Percentiles rank a stretch among this genome's conserved stretches.
phyloP scores from a whole-genome alignment of 495 filamentous ascomycete genomes.

The Penicillium silybi region DNA sequence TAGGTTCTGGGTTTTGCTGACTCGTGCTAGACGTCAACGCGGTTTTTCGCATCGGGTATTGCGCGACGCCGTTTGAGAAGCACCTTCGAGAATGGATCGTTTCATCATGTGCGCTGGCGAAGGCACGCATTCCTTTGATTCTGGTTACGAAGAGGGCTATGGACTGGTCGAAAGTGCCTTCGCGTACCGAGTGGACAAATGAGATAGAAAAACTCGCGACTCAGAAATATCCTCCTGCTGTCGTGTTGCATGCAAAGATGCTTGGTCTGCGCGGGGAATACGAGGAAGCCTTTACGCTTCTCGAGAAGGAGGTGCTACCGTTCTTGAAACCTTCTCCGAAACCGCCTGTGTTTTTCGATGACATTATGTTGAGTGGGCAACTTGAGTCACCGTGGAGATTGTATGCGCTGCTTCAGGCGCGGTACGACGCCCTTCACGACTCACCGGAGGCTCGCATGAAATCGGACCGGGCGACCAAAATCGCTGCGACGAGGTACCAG shows the following conservation, averaged over 20 bases:
- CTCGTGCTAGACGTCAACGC: slow-evolving; percentile 23
- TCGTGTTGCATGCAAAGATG: slow-evolving; percentile 29
- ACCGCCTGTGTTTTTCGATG: neutral
- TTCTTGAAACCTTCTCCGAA: slow-evolving; percentile 12
- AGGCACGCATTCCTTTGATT: slow-evolving; percentile 10
- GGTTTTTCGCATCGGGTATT: slow-evolving; percentile 23
- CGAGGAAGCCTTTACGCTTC: slow-evolving; percentile 18
- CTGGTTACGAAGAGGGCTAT: slow-evolving; percentile 11
- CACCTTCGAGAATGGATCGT: slow-evolving; percentile 23
- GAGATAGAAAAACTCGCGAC: slow-evolving; percentile 21
- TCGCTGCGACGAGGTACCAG: slow-evolving; percentile 29
- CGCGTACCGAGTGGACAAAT: slow-evolving; percentile 9
- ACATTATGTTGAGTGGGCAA: slow-evolving; percentile 3
- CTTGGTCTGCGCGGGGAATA: slow-evolving; percentile 19
- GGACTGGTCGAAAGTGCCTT: neutral
- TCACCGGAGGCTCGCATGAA: slow-evolving; percentile 1
- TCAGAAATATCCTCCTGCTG: slow-evolving; percentile 25
- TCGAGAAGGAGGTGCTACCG: slow-evolving; percentile 23
- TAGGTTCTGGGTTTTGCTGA: neutral
- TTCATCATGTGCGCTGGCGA: slow-evolving; percentile 24
- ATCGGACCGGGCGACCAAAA: slow-evolving; percentile 9
- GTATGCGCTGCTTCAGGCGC: slow-evolving; percentile 21
- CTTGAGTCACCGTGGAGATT: slow-evolving; percentile 26
- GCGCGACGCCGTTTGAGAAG: neutral
- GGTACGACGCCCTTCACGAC: neutral